Evolutionary conservation across 2,329 filamentous ascomycete genomes (phyloP).

Genomic region (Huntiella moniliformis): DNA sequence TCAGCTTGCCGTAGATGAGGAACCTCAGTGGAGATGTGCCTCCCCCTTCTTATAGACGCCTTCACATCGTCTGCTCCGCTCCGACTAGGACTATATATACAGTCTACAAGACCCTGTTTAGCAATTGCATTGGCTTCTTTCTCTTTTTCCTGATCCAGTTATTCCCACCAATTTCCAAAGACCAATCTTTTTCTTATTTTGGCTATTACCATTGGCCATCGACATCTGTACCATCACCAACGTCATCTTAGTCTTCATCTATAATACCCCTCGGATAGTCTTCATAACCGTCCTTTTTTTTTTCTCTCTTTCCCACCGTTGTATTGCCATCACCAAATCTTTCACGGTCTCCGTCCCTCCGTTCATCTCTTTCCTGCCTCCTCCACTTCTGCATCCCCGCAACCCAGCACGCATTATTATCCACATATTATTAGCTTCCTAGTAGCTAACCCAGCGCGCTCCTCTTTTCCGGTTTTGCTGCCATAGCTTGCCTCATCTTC

Average conservation of each 20-base stretch:
- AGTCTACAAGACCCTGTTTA: too few species aligned
- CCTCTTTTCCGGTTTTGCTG: constrained; percentile 6
- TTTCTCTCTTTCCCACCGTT: not conserved
- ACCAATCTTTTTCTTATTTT: too few species aligned
- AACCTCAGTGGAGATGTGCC: too few species aligned
- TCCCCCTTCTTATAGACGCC: too few species aligned
- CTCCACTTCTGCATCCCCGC: constrained; percentile 1
- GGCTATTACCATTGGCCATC: not conserved
- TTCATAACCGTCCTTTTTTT: not conserved
- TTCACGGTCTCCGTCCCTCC: not conserved
- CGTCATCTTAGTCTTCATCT: not conserved
- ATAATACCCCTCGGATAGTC: too few species aligned
- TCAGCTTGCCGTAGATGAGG: too few species aligned
- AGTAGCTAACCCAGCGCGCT: constrained; percentile 4
- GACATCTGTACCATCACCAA: not conserved
- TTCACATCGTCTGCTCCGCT: too few species aligned
- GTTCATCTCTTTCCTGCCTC: not conserved
- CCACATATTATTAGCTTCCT: constrained; percentile 18
- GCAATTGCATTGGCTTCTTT: too few species aligned
- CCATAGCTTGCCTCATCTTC: constrained; percentile 16
- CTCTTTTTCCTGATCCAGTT: too few species aligned
- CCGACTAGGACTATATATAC: too few species aligned
- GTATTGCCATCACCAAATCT: not conserved
- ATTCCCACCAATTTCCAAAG: too few species aligned
- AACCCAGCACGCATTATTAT: constrained; percentile 21